Evolutionary conservation across 1,284 basidiomycete species (phyloP).

Genomic region (Cutaneotrichosporon dermatis): DNA sequence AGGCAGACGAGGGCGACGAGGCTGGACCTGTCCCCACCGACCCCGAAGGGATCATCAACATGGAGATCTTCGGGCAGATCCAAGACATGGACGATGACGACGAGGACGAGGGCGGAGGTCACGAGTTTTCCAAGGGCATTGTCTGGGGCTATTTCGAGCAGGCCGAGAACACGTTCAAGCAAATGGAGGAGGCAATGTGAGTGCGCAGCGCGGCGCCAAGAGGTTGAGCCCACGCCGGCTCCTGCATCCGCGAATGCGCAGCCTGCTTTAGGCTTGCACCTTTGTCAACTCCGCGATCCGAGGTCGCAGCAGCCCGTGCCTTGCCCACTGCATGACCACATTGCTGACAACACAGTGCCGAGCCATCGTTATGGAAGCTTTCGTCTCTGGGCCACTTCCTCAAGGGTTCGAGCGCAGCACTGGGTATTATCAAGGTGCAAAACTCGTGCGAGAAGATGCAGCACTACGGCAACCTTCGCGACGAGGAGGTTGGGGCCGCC

Average conservation of each 20-base stretch:
- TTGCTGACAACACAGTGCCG: constrained; percentile 9
- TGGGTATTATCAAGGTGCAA: constrained; percentile 76
- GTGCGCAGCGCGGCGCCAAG: constrained; percentile 39
- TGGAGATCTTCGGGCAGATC: constrained; percentile 76
- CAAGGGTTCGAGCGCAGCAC: constrained; percentile 88
- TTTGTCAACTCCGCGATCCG: too few species aligned
- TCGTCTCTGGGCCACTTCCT: constrained; percentile 83
- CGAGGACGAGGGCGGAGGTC: constrained; percentile 54
- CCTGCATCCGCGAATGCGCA: too few species aligned
- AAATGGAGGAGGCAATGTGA: constrained; percentile 76
- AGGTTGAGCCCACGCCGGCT: too few species aligned
- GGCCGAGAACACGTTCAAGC: constrained; percentile 65
- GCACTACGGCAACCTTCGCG: constrained; percentile 63
- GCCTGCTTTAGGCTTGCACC: too few species aligned
- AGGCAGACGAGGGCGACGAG: neutral
- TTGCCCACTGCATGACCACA: too few species aligned
- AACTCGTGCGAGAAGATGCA: constrained; percentile 83
- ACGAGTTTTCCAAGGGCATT: constrained; percentile 73
- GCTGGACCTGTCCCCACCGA: constrained; percentile 19
- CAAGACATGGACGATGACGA: constrained; percentile 76
- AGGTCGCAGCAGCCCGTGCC: too few species aligned
- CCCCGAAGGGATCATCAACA: constrained; percentile 58
- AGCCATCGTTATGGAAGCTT: constrained; percentile 51
- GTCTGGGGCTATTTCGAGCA: constrained; percentile 75
- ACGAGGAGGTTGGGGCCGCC: constrained; percentile 49